Base-by-base conservation (phyloP, 73 alveolate genomes). In the Symbiodinium pilosum region DNA sequence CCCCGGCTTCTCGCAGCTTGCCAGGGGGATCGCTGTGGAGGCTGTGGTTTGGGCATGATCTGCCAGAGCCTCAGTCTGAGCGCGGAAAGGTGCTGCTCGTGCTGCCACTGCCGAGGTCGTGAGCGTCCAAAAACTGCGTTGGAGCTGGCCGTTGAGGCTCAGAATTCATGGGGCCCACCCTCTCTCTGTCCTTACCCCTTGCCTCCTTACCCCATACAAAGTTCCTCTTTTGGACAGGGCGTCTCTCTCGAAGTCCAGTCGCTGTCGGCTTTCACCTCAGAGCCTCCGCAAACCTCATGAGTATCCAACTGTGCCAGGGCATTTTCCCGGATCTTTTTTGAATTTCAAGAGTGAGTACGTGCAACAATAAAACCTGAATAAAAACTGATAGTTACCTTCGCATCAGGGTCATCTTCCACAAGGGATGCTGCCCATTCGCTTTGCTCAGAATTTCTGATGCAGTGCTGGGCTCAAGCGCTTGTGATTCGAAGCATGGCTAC, bases 21-120 rank as follows among this genome's bases (percentile, higher is more conserved):
- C 40, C 94, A 88, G 97, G 97, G 97, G 38, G 97, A 91, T 43
- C 87, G 88, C 30, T 91, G 97, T 43, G 97, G 97, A 40, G 97
- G 97, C 64, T 91, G 97, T 39, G 97, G 97, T 7, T 42, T 91
- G 52, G 97, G 97, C 77, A 91, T 42, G 54, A 26, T 91, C 32
- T 91, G 97, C 77, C 71, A 1, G 71, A 44, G 16, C 12, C 92
- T 30, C 92, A 84, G 92, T 0, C 30, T 28, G 20, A 8, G 43
- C 43, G n/a, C 26, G 30, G 44, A 26, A 32, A 18, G 32, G 77
- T 2, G 30, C 11, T 24, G 6, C 32, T 7, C 6, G 77, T 1
- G 38, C 38, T 36, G 18, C 77, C 16, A 3, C 9, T 21, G 1
- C 14, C 0, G 12, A 91, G 97, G 97, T n/a, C 97, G 97, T 8